Evolutionary conservation across 1,284 basidiomycete species (phyloP).

Genomic region (Austroboletus niveus): DNA sequence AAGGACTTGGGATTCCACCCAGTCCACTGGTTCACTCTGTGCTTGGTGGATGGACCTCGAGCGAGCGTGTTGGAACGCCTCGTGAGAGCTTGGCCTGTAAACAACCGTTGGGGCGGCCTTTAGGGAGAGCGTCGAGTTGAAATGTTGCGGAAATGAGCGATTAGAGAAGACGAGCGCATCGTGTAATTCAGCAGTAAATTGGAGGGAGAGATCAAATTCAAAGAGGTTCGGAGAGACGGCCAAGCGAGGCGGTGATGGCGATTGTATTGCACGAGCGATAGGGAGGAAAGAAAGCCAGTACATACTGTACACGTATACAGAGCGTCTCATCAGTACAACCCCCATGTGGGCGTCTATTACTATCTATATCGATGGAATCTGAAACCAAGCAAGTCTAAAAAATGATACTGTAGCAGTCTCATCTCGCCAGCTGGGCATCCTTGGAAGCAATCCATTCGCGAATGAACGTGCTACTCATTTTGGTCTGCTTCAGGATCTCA

Average conservation of each 20-base stretch:
- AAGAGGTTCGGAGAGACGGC: constrained; percentile 6
- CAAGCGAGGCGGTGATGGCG: background rate
- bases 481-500: constrained; percentile 66
- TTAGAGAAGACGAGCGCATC: constrained; percentile 9
- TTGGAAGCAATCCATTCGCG: constrained; percentile 71
- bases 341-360: background rate
- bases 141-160: constrained; percentile 7
- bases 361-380: background rate
- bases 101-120: constrained; percentile 56
- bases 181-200: constrained; percentile 5
- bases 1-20: constrained; percentile 53
- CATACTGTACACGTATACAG: constrained; percentile 7
- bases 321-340: background rate
- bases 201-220: constrained; percentile 27
- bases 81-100: constrained; percentile 55
- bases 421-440: too few relatives aligned
- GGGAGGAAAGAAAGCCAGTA: background rate
- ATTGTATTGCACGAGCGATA: constrained; percentile 4
- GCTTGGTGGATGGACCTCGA: constrained; percentile 45
- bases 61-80: constrained; percentile 51
- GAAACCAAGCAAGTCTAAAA: too few relatives aligned
- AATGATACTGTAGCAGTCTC: too few relatives aligned
- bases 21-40: constrained; percentile 54
- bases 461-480: constrained; percentile 91
- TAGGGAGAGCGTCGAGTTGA: constrained; percentile 34